Evolutionary conservation across 2,329 filamentous ascomycete species (phyloP), one percentile per base, ranked within the genome.

Genomic region (Monosporascus sp.): DNA sequence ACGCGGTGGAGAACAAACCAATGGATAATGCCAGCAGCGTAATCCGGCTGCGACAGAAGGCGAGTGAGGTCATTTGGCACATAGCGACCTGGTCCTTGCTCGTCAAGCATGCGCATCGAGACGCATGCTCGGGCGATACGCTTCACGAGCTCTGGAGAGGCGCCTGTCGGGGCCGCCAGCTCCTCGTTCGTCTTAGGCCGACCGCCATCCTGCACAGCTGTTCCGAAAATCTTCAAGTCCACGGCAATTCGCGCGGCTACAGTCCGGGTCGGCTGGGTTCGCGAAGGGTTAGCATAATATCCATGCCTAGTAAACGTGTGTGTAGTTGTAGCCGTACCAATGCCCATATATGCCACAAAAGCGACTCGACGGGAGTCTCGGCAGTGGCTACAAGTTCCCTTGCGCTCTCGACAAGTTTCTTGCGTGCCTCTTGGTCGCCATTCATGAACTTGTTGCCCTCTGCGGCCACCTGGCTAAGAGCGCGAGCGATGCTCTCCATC

Each of bases 41-140:
- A 57, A 49, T 57, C 53, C 22, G 51, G 50, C 3, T 41, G 18
- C 37, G 55, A 35, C 17, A 61, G 47, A 18, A 56, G 24, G 5
- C 31, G 37, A 11, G 59, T 59, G 9, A 59, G n/a, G 11, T n/a
- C 18, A 35, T 59, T 59, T 5, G 59, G 55, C 18, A 52, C 39
- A 25, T 60, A 61, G 2, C 55, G 18, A n/a, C 36, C 49, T 6
- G 57, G 53, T 11, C 54, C 51, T 39, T 54, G 39, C 27, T 61
- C 59, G 43, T 31, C 56, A 3, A 61, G 53, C 59, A 61, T 60
- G 39, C 39, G 14, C 57, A 61, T 60, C 2, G 59, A 58, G 14
- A 58, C 59, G 18, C 55, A 58, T 11, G 48, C 50, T 9, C 57
- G 51, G 25, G 37, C 31, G 25, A 61, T 55, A 6, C 59, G 55